Conservation (phyloP, 1,284 basidiomycete species). For the Blastosporella zonata region DNA sequence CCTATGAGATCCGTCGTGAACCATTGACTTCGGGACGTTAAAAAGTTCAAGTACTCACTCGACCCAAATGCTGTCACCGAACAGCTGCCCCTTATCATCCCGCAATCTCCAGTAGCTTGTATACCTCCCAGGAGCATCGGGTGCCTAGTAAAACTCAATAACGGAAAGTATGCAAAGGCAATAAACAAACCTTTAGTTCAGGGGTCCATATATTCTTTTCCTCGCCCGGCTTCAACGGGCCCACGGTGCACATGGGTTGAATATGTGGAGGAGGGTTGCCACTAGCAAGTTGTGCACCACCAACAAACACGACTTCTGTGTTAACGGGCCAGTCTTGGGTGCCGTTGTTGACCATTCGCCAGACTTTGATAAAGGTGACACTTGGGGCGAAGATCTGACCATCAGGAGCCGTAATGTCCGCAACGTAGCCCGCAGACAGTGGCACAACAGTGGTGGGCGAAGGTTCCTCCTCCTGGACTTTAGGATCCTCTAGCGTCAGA, state of each 20-base stretch:
- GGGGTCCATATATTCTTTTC: conserved; percentile 64
- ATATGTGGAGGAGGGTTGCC: conserved; percentile 23
- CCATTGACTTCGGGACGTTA: background rate
- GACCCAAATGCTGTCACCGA: conserved; percentile 75
- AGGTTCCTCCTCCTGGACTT: background rate
- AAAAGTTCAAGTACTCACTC: conserved; percentile 41
- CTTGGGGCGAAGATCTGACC: conserved; percentile 80
- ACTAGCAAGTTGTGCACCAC: conserved; percentile 52
- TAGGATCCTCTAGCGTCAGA: background rate
- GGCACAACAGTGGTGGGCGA: background rate
- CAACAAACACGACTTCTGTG: conserved; percentile 67
- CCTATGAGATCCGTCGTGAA: conserved; percentile 31
- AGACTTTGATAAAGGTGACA: conserved; percentile 81
- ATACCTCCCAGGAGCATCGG: conserved; percentile 69
- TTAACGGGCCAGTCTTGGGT: conserved; percentile 60
- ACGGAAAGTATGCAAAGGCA: background rate
- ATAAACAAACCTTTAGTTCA: conserved; percentile 62
- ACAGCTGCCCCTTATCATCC: conserved; percentile 54
- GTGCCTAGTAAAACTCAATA: conserved; percentile 46
- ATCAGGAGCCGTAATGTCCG: conserved; percentile 69
- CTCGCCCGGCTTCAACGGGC: conserved; percentile 50
- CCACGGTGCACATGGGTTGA: conserved; percentile 39
- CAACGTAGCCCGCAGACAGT: conserved; percentile 58
- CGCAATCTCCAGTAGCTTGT: conserved; percentile 73
- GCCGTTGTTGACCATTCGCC: conserved; percentile 71